Percentiles rank a stretch among this genome's conserved stretches.
Conservation (phyloP, 2,329 filamentous ascomycete species). For the Aspergillus proliferans region DNA sequence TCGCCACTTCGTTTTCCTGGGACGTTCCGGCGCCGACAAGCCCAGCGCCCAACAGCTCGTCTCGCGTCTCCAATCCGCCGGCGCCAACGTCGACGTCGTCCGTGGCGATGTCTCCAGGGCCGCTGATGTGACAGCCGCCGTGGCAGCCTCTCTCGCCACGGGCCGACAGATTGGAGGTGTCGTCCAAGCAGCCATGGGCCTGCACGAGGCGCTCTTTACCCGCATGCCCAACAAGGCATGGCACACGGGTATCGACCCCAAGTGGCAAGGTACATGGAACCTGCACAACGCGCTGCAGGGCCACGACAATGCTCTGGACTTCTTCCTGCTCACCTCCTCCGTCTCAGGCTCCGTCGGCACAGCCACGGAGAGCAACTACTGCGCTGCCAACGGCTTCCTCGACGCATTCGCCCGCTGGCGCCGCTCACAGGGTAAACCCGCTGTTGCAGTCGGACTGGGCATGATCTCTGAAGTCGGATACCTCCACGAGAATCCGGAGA, state of each 20-base stretch:
- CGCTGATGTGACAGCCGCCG: not conserved
- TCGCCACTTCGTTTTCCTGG: conserved; percentile 28
- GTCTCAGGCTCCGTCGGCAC: not conserved
- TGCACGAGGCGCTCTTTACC: not conserved
- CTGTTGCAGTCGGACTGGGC: conserved; percentile 25
- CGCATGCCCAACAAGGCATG: not conserved
- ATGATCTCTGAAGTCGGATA: conserved; percentile 37
- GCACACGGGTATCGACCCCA: not conserved
- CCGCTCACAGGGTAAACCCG: conserved; percentile 22
- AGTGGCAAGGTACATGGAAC: conserved; percentile 1
- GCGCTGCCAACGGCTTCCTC: conserved; percentile 17
- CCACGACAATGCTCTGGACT: not conserved
- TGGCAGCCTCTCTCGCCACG: not conserved
- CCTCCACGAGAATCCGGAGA: conserved; percentile 30
- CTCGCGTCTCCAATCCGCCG: not conserved
- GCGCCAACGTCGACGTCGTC: not conserved
- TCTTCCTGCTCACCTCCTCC: conserved; percentile 1
- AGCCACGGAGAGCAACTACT: conserved; percentile 3
- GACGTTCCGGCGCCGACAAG: conserved; percentile 20
- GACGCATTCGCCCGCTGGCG: conserved; percentile 27
- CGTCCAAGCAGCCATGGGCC: not conserved
- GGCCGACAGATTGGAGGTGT: not conserved
- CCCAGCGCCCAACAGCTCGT: not conserved
- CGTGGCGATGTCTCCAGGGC: not conserved
- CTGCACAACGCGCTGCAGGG: conserved; percentile 1